Evolutionary conservation across 192 early-diverging fungal species (phyloP).

Genomic region (Coemansia sp.): DNA sequence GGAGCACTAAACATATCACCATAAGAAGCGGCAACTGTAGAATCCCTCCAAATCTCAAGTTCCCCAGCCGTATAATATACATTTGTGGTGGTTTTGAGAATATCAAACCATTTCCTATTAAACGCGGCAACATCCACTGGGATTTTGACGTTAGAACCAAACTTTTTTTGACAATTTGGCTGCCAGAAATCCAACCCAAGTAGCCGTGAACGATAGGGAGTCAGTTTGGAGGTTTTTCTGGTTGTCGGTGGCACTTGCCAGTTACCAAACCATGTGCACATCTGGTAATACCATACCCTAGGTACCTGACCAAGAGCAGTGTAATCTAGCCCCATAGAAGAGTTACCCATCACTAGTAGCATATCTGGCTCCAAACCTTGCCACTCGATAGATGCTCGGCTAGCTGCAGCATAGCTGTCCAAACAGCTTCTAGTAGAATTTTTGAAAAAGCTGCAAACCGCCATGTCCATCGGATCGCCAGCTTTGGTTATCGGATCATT

Average conservation of each 20-base stretch:
- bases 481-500: not conserved
- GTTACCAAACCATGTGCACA: slow-evolving; percentile 4
- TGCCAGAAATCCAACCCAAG: not conserved
- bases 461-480: not conserved
- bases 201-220: slow-evolving; percentile 5
- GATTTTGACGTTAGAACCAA: not conserved
- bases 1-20: too few species aligned
- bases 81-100: slow-evolving; percentile 1
- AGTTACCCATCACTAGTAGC: not conserved
- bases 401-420: slow-evolving; percentile 20
- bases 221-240: not conserved
- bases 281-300: slow-evolving; percentile 1
- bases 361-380: slow-evolving; percentile 17
- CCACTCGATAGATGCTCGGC: slow-evolving; percentile 12
- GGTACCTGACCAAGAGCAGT: not conserved
- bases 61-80: not conserved
- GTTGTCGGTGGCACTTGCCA: slow-evolving; percentile 6
- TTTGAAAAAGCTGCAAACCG: not conserved
- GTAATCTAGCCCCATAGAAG: not conserved
- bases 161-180: not conserved
- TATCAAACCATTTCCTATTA: slow-evolving; percentile 2
- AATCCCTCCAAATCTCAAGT: slow-evolving; percentile 1
- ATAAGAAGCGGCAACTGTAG: not conserved
- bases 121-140: not conserved
- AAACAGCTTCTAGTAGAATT: not conserved